Conservation (phyloP, 2,329 filamentous ascomycete species). For the Monilinia polystroma region DNA sequence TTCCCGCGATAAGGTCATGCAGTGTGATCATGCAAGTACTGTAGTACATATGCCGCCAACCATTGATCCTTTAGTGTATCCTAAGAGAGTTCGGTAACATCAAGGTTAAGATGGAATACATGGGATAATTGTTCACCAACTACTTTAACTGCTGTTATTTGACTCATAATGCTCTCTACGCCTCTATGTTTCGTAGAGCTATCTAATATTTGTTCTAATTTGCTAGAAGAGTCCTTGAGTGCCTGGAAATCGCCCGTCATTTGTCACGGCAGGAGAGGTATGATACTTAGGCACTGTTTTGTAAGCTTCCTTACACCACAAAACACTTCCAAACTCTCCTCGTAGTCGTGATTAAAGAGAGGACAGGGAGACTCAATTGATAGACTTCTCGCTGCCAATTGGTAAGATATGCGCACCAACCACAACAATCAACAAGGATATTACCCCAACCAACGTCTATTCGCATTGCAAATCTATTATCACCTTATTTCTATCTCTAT, state of each 20-base stretch:
- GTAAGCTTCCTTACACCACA: neutral
- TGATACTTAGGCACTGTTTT: neutral
- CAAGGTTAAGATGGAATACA: neutral
- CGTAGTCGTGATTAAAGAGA: neutral
- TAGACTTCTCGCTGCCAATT: neutral
- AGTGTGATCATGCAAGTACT: neutral
- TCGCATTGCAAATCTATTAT: neutral
- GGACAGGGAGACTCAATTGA: neutral
- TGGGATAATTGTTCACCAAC: neutral
- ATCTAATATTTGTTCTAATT: neutral
- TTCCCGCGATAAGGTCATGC: neutral
- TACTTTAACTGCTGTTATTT: neutral
- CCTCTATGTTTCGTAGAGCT: neutral
- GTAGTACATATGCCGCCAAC: neutral
- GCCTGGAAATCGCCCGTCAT: neutral
- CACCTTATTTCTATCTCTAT: neutral
- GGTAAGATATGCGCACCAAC: neutral
- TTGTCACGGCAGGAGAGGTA: neutral
- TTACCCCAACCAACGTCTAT: neutral
- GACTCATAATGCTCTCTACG: neutral
- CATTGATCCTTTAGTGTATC: neutral
- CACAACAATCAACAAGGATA: neutral
- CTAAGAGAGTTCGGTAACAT: neutral
- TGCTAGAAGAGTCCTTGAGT: neutral
- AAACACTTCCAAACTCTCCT: neutral